Conservation (phyloP, 83 land plant genomes). For the Larix sibirica region DNA sequence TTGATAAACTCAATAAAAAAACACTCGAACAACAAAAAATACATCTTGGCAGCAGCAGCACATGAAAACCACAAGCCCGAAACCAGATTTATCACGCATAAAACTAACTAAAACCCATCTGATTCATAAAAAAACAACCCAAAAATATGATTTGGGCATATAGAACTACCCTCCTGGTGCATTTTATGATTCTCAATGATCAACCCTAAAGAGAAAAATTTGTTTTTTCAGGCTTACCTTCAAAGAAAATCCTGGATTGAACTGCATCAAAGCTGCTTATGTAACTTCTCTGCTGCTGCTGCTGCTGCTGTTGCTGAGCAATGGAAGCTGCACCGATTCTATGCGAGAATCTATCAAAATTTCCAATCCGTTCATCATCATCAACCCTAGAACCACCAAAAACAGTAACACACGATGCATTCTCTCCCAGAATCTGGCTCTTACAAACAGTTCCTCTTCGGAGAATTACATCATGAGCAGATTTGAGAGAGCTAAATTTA, state of each 20-base stretch:
- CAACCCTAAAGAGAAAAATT: too few relatives aligned
- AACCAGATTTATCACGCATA: not conserved
- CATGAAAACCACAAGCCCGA: not conserved
- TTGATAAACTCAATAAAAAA: too few relatives aligned
- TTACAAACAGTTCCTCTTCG: too few relatives aligned
- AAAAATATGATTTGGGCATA: not conserved
- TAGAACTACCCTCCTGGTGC: too few relatives aligned
- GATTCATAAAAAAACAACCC: not conserved
- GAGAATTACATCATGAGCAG: too few relatives aligned
- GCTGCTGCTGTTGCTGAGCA: too few relatives aligned
- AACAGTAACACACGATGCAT: too few relatives aligned
- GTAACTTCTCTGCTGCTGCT: too few relatives aligned
- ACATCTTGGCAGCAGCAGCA: not conserved
- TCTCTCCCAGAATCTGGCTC: too few relatives aligned
- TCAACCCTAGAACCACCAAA: not conserved
- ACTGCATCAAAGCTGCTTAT: not conserved
- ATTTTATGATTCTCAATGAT: too few relatives aligned
- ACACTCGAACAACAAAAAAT: not conserved
- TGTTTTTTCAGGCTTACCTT: not conserved
- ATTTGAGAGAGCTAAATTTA: too few relatives aligned
- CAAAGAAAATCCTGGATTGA: constrained; percentile 4
- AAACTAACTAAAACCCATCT: not conserved
- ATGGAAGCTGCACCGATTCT: not conserved
- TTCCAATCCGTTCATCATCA: not conserved
- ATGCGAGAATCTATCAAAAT: not conserved